These are phyloP conservation scores for Boletus reticuloceps DNA, from an alignment of 768 basidiomycete genomes.

Conservation along the genomic window DNA sequence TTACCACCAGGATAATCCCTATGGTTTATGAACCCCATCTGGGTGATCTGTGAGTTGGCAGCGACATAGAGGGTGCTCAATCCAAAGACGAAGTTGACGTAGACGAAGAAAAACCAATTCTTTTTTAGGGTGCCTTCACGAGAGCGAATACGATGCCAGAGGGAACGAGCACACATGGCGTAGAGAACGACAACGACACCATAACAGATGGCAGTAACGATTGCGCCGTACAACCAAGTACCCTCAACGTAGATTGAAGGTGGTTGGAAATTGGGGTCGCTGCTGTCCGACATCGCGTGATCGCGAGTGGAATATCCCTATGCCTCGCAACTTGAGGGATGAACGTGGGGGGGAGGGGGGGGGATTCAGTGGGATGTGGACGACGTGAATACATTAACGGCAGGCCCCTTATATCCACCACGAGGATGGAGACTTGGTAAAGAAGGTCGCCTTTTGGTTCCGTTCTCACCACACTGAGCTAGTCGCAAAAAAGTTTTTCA, in stretches of 20 bases:
- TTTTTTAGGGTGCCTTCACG: conserved; percentile 6
- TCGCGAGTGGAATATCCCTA: not conserved
- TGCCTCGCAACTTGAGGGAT: not conserved
- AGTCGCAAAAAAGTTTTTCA: too few relatives aligned
- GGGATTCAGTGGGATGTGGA: not conserved
- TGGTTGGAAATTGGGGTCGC: conserved; percentile 9
- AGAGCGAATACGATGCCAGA: conserved; percentile 23
- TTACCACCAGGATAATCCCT: conserved; percentile 33
- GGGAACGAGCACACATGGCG: conserved; percentile 25
- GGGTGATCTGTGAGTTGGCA: conserved; percentile 24
- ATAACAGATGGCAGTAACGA: conserved; percentile 27
- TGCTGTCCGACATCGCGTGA: conserved; percentile 14
- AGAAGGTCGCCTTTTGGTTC: too few relatives aligned
- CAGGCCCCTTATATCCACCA: conserved; percentile 5
- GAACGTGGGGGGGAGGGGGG: conserved; percentile 2
- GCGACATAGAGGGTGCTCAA: conserved; percentile 28
- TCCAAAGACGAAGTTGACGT: conserved; percentile 28
- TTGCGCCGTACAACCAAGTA: conserved; percentile 30
- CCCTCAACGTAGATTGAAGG: conserved; percentile 23
- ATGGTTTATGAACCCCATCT: conserved; percentile 30
- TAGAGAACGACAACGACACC: conserved; percentile 27
- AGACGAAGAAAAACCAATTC: conserved; percentile 29
- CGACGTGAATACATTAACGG: not conserved
- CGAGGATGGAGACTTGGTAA: too few relatives aligned
- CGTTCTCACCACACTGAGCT: too few relatives aligned